Base-by-base conservation (phyloP, 495 filamentous ascomycete species). In the Staphylotrichum longicolle region DNA sequence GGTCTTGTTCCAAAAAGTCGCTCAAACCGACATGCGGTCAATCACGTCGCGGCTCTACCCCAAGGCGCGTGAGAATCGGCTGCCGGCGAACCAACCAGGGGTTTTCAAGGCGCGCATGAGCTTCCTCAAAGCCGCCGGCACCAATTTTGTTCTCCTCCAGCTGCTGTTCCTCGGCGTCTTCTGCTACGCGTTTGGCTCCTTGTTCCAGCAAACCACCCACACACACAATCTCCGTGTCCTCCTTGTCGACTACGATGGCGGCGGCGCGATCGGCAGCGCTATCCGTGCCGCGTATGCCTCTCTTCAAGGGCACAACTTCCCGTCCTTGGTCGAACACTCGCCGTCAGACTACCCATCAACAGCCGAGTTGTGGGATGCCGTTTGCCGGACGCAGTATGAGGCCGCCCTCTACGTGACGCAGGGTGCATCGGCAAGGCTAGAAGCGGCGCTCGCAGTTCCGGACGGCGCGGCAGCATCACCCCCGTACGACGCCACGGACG, bases 181-280 rank as follows among this genome's bases (percentile, higher is more conserved):
- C 51, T 74, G 69, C 30, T 82, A 80, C 62, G 58, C 82, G 0
- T 82, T 78, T 47, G 81, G 80, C 12, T 68, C 77, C 6, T 54
- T 82, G 6, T 83, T 71, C 57, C 75, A 78, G 47, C 71, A 78
- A 52, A 64, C 7, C 4, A 48, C 48, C 0, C 77, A 76, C 44
- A 70, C 67, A 3, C 76, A 80, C 64, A 77, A 77, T 46, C 56
- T 82, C 7, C 73, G 73, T 12, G 64, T 85, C 12, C 62, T 78
- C 11, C 78, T 75, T 39, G 78, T 85, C 15, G 81, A 85, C 63
- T 83, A 82, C 57, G 81, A 82, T 62, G 76, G 72, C 14, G 77
- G 80, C 6, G 37, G 37, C 4, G 65, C 72, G 1, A 68, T 85
- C 39, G 80, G 80, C 3, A 33, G 66, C 4, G 69, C 81, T 0